Evolutionary conservation across 2,329 filamentous ascomycete species (phyloP).

Genomic region (Berkeleyomyces basicola): DNA sequence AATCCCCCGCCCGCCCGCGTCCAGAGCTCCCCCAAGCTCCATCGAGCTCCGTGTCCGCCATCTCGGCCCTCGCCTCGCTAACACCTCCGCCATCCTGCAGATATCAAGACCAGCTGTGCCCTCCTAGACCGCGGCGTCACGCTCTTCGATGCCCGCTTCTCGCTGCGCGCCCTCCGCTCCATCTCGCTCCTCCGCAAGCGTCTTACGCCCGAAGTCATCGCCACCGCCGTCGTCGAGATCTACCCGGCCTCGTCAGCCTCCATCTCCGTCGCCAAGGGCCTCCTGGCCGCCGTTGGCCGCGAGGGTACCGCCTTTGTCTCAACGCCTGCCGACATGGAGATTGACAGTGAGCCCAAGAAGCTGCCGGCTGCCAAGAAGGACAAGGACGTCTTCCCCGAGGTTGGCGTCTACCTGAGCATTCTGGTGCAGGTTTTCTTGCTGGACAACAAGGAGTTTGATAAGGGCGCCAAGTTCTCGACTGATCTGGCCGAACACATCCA

Average conservation of each 20-base stretch:
- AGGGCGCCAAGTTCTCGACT: slow-evolving; percentile 70
- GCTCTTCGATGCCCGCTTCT: slow-evolving; percentile 89
- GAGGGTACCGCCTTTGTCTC: slow-evolving; percentile 43
- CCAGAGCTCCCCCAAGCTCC: background rate
- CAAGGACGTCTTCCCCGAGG: slow-evolving; percentile 63
- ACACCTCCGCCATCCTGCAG: slow-evolving; percentile 30
- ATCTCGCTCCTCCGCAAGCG: slow-evolving; percentile 93
- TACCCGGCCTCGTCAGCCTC: slow-evolving; percentile 48
- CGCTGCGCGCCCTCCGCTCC: slow-evolving; percentile 80
- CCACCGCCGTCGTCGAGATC: slow-evolving; percentile 64
- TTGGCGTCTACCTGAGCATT: slow-evolving; percentile 79
- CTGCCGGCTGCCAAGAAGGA: slow-evolving; percentile 38
- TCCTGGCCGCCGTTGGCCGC: slow-evolving; percentile 54
- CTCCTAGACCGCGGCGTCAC: slow-evolving; percentile 82
- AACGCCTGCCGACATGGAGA: slow-evolving; percentile 49
- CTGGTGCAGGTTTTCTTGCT: slow-evolving; percentile 75
- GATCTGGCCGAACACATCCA: slow-evolving; percentile 74
- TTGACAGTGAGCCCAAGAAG: slow-evolving; percentile 44
- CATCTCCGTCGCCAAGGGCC: slow-evolving; percentile 48
- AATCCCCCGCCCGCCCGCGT: background rate
- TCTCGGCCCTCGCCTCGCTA: slow-evolving; percentile 12
- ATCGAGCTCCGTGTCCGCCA: background rate
- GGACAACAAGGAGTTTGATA: slow-evolving; percentile 65
- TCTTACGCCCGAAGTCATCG: slow-evolving; percentile 64
- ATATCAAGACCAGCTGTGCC: slow-evolving; percentile 87